Percentiles rank a stretch among this genome's conserved stretches.
These are phyloP conservation scores for Jatropha curcas DNA, from an alignment of 345 rosid genomes.

Conservation along the genomic window DNA sequence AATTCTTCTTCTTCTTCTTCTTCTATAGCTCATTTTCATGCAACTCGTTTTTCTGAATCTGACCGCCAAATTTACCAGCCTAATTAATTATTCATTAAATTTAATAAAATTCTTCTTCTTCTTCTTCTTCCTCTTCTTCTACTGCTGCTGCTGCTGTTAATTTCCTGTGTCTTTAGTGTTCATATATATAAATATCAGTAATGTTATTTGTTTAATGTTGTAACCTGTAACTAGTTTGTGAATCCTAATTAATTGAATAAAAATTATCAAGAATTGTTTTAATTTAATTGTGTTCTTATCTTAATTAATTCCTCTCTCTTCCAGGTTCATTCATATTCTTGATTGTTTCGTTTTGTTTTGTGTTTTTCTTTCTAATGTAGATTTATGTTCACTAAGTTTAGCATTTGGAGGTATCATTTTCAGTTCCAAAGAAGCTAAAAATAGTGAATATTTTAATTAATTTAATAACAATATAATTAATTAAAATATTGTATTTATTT, in stretches of 20 bases:
- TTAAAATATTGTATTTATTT: too few relatives aligned
- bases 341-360: not conserved
- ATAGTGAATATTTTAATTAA: not conserved
- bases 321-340: not conserved
- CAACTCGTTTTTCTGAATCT: slow-evolving; percentile 45
- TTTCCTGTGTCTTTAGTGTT: not conserved
- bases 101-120: not conserved
- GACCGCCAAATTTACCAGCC: slow-evolving; percentile 36
- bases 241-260: not conserved
- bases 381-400: not conserved
- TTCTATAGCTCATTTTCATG: slow-evolving; percentile 57
- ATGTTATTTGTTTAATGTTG: slow-evolving; percentile 10
- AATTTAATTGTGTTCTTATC: not conserved
- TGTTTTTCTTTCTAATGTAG: not conserved
- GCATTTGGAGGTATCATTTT: not conserved
- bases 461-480: too few relatives aligned
- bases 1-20: slow-evolving; percentile 23
- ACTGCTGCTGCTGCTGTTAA: too few relatives aligned
- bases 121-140: not conserved
- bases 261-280: not conserved
- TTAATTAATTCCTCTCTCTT: not conserved
- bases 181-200: too few relatives aligned
- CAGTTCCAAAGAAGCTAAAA: not conserved
- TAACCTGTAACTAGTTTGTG: slow-evolving; percentile 12
- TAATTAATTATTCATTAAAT: too few relatives aligned